Conservation (phyloP, 2,329 filamentous ascomycete genomes). For the Dactylellina cionopaga region DNA sequence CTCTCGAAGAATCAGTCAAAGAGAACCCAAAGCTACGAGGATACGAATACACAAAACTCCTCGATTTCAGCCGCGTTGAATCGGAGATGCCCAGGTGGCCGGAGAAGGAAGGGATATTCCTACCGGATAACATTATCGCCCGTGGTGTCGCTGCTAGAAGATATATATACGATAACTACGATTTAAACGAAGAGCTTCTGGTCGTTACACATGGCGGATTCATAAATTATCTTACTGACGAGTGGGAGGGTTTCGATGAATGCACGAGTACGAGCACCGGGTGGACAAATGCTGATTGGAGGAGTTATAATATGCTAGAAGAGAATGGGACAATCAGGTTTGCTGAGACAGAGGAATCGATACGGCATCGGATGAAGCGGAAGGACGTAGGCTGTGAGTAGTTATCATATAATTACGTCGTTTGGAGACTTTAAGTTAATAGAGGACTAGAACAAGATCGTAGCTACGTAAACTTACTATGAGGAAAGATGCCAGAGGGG, state of each 20-base stretch:
- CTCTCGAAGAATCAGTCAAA: too few relatives aligned
- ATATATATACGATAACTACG: conserved; percentile 2
- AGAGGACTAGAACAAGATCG: too few relatives aligned
- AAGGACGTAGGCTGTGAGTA: too few relatives aligned
- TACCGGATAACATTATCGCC: not conserved
- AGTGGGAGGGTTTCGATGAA: conserved; percentile 46
- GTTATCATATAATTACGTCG: too few relatives aligned
- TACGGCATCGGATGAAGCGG: too few relatives aligned
- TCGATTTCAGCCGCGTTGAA: conserved; percentile 14
- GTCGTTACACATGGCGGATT: conserved; percentile 42
- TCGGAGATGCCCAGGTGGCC: conserved; percentile 13
- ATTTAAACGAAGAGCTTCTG: not conserved
- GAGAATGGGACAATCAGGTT: conserved; percentile 38
- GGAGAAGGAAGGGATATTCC: conserved; percentile 7
- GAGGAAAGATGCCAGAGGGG: too few relatives aligned
- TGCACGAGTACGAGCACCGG: conserved; percentile 40
- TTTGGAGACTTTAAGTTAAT: too few relatives aligned
- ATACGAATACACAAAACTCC: not conserved
- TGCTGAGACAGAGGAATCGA: conserved; percentile 54
- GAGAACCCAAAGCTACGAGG: not conserved
- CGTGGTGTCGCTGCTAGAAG: not conserved
- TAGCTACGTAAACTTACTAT: too few relatives aligned
- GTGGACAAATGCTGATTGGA: conserved; percentile 55
- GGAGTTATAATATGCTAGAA: conserved; percentile 51
- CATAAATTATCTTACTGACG: conserved; percentile 54